These are phyloP conservation scores for Backusella westeae DNA, from an alignment of 192 early-diverging fungal genomes.

Conservation along the genomic window DNA sequence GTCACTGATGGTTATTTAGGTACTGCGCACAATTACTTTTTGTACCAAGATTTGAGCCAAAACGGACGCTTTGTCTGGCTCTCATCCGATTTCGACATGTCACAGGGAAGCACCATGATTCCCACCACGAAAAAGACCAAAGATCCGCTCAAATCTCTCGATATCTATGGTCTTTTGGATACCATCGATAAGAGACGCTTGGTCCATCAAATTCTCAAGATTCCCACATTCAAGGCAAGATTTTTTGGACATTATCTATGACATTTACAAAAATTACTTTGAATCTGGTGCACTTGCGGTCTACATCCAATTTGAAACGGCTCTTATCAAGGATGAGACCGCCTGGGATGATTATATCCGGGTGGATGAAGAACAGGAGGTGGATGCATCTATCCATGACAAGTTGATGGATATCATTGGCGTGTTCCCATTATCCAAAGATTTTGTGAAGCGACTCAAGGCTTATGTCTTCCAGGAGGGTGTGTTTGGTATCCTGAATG, in stretches of 20 bases:
- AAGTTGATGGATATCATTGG: background rate
- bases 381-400: no score
- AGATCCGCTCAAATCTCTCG: background rate
- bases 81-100: conserved; percentile 38
- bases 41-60: conserved; percentile 38
- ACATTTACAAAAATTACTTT: conserved; percentile 30
- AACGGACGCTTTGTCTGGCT: conserved; percentile 36
- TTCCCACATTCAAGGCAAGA: conserved; percentile 22
- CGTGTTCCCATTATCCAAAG: background rate
- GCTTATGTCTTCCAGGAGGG: background rate
- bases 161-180: background rate
- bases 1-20: conserved; percentile 36
- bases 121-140: background rate
- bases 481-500: background rate
- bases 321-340: conserved; percentile 33
- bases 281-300: conserved; percentile 24
- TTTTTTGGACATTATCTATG: conserved; percentile 36
- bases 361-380: no score
- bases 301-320: conserved; percentile 21
- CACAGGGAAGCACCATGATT: conserved; percentile 27
- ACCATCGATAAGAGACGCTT: conserved; percentile 22
- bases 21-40: conserved; percentile 35
- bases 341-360: conserved; percentile 33
- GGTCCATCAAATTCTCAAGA: conserved; percentile 30
- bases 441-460: background rate